Conservation (phyloP, 345 rosid species). For the Brassica napus region DNA sequence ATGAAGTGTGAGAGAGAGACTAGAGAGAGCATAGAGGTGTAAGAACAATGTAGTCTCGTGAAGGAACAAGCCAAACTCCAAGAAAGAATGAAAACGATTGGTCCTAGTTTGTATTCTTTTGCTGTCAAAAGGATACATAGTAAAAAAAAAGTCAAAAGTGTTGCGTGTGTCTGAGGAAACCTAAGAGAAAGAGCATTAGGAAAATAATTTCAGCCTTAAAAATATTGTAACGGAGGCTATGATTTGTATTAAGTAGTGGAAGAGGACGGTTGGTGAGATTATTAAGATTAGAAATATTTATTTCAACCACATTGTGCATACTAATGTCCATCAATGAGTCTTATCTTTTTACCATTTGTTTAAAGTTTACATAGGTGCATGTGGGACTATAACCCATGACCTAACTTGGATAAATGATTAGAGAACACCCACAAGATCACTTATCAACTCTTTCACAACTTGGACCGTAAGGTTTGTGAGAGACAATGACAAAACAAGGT, state of each 20-base stretch:
- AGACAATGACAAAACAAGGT: constrained; percentile 2
- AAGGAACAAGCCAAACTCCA: constrained; percentile 45
- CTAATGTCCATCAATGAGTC: neutral
- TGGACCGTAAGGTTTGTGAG: neutral
- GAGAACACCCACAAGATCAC: neutral
- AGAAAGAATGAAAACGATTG: constrained; percentile 32
- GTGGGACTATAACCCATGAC: neutral
- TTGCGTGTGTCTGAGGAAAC: constrained; percentile 43
- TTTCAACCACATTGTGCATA: constrained; percentile 10
- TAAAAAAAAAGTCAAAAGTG: constrained; percentile 30
- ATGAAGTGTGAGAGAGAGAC: constrained; percentile 20
- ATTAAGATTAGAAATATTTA: neutral
- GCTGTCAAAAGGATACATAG: constrained; percentile 33
- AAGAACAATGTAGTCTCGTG: constrained; percentile 38
- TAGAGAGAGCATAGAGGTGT: constrained; percentile 1
- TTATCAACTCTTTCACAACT: neutral
- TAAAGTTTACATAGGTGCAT: neutral
- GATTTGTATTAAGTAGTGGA: constrained; percentile 19
- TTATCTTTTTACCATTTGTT: neutral
- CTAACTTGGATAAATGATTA: constrained; percentile 5
- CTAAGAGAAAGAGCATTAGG: neutral
- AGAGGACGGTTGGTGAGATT: constrained; percentile 30
- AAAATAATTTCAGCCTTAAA: neutral
- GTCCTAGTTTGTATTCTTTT: constrained; percentile 38
- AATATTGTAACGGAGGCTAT: neutral